phyloP scores from a whole-genome alignment of 176 grass and related monocot genomes.

The Oryza punctata region DNA sequence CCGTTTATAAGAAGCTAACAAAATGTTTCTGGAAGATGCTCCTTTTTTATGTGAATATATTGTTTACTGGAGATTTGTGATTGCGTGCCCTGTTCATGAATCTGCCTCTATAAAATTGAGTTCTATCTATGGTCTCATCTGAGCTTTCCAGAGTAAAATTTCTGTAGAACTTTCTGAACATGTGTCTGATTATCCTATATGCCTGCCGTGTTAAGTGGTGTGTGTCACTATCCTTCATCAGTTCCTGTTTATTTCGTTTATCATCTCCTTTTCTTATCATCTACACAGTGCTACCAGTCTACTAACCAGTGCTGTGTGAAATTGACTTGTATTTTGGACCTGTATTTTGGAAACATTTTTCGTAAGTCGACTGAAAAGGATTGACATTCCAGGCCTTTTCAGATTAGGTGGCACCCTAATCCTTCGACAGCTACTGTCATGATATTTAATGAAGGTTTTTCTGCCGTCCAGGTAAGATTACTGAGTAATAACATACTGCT shows the following conservation, averaged over 20 bases:
- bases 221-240: background rate
- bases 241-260: constrained; percentile 5
- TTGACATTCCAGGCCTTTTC: background rate
- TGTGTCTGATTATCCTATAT: background rate
- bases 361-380: constrained; percentile 28
- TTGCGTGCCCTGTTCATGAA: background rate
- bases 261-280: constrained; percentile 4
- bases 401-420: constrained; percentile 24
- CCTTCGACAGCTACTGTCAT: constrained; percentile 9
- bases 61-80: background rate
- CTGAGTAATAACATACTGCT: background rate
- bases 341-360: constrained; percentile 29
- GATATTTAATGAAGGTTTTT: constrained; percentile 11
- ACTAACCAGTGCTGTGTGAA: background rate
- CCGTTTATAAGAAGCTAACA: background rate
- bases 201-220: constrained; percentile 4
- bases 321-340: constrained; percentile 26
- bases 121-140: background rate
- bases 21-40: background rate
- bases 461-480: constrained; percentile 19
- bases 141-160: background rate
- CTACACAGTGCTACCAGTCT: background rate
- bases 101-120: background rate
- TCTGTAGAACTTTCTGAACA: constrained; percentile 18
- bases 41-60: background rate